Evolutionary conservation across 1,284 basidiomycete genomes (phyloP).

Genomic region (Jaminaea rosea): DNA sequence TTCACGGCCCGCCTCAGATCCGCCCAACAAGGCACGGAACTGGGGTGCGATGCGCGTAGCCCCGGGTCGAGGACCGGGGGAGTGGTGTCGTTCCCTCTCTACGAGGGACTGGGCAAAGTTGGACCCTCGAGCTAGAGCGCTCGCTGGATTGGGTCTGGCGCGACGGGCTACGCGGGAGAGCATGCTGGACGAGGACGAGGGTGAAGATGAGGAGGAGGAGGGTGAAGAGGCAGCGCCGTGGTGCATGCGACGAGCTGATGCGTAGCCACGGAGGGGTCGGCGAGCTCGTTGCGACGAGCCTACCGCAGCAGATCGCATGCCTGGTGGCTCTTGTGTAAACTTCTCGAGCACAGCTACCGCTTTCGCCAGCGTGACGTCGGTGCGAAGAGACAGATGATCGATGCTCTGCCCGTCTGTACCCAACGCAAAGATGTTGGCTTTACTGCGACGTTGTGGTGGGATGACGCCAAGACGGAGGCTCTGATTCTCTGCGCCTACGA

Average conservation of each 20-base stretch:
- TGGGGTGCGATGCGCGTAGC: conserved; percentile 4
- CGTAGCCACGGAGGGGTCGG: neutral
- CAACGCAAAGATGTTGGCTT: conserved; percentile 22
- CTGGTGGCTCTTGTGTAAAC: conserved; percentile 14
- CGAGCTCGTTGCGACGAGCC: conserved; percentile 8
- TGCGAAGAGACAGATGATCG: conserved; percentile 15
- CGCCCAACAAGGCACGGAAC: conserved; percentile 20
- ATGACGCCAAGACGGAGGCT: conserved; percentile 27
- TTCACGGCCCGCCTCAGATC: conserved; percentile 24
- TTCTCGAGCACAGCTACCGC: conserved; percentile 24
- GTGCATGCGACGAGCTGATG: neutral
- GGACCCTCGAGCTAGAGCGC: neutral
- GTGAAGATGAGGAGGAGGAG: neutral
- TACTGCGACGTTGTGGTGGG: conserved; percentile 23
- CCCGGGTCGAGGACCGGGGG: too few species aligned
- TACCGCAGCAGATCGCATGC: neutral
- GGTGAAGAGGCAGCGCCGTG: neutral
- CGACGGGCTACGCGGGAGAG: neutral
- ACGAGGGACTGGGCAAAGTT: neutral
- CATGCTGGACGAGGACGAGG: neutral
- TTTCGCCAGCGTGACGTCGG: conserved; percentile 37
- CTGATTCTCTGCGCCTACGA: conserved; percentile 29
- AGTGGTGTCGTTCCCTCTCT: too few species aligned
- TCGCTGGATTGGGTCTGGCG: neutral
- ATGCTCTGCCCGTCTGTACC: conserved; percentile 7